Evolutionary conservation across 2,329 filamentous ascomycete species (phyloP), one percentile per base, ranked within the genome.

Genomic region (Grosmannia clavigera): DNA sequence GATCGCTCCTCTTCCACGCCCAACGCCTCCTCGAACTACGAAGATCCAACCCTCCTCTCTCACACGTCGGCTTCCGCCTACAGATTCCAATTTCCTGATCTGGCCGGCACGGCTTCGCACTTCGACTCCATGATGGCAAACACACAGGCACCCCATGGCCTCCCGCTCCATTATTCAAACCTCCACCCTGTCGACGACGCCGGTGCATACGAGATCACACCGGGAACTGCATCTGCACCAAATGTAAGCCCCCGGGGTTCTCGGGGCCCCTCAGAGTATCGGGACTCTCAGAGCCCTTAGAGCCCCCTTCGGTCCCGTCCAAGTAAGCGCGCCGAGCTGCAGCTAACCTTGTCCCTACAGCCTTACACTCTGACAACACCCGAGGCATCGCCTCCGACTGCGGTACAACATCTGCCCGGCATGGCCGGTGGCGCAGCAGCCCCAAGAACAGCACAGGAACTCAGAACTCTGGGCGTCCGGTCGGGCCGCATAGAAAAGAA

Each of bases 21-120:
- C n/a, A 70, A 71, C 60, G 22, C 22, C 22, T 72, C 73, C 48
- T 72, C 77, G 61, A 72, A 76, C 60, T 74, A 78, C 64, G 78
- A 78, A 66, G 67, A 70, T 50, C 67, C 69, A 29, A 63, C 64
- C 40, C 62, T 67, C 29, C 68, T 68, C 51, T 63, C 66, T 14
- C 67, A 70, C 16, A 56, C 58, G 67, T 69, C 25, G 57, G 67
- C 73, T 19, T n/a, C 43, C 12, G 67, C 65, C 5, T 74, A 71
- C 19, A 68, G 71, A 62, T 74, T 73, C 64, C 71, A 71, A 16
- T 74, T 71, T 16, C 74, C 74, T 16, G 68, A 66, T n/a, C 70
- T 69, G 25, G 70, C 70, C 52, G 31, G 43, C 61, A 66, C 53
- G 64, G 66, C 25, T 64, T 68, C 66, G 31, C 58, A 63, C 6